A percentile compares a stretch with the other conserved stretches of the same genome.
Conservation (phyloP, 2,329 filamentous ascomycete species). For the Samsoniella hepiali region DNA sequence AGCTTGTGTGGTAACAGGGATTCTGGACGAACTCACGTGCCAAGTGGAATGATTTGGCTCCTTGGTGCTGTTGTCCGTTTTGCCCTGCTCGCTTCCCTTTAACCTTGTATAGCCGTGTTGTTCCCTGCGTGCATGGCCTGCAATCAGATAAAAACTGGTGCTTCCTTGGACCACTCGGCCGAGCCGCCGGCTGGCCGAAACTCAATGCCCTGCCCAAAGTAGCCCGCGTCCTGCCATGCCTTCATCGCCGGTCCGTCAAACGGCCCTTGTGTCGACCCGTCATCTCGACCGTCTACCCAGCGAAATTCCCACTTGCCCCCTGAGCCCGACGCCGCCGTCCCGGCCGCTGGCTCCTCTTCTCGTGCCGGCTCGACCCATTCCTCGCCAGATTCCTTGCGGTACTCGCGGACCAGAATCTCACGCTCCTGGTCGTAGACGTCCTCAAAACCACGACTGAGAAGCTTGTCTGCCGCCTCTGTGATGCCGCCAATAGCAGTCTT, state of each 20-base stretch:
- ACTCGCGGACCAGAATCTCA: constrained; percentile 79
- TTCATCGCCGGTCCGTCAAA: constrained; percentile 84
- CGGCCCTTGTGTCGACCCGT: constrained; percentile 75
- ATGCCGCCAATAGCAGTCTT: constrained; percentile 75
- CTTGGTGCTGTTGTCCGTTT: background rate
- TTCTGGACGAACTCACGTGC: background rate
- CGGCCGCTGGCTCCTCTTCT: constrained; percentile 65
- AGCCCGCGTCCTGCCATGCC: constrained; percentile 86
- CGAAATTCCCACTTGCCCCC: constrained; percentile 73
- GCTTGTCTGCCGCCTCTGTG: constrained; percentile 83
- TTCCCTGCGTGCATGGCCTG: background rate
- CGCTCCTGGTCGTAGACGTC: constrained; percentile 92
- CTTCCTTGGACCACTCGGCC: constrained; percentile 50
- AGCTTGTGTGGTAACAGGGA: background rate
- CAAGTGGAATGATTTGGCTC: background rate
- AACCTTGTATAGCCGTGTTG: background rate
- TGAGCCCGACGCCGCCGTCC: constrained; percentile 38
- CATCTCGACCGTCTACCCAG: constrained; percentile 86
- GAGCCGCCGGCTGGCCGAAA: constrained; percentile 60
- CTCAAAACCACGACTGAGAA: constrained; percentile 76
- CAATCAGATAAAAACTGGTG: constrained; percentile 46
- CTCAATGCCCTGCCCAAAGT: constrained; percentile 87
- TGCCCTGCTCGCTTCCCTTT: no score
- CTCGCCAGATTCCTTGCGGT: constrained; percentile 79
- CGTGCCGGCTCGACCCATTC: constrained; percentile 65